Percentiles rank a stretch among this genome's conserved stretches.
Evolutionary conservation across 2,329 filamentous ascomycete genomes (phyloP).

Genomic region (Leptographium flavum): DNA sequence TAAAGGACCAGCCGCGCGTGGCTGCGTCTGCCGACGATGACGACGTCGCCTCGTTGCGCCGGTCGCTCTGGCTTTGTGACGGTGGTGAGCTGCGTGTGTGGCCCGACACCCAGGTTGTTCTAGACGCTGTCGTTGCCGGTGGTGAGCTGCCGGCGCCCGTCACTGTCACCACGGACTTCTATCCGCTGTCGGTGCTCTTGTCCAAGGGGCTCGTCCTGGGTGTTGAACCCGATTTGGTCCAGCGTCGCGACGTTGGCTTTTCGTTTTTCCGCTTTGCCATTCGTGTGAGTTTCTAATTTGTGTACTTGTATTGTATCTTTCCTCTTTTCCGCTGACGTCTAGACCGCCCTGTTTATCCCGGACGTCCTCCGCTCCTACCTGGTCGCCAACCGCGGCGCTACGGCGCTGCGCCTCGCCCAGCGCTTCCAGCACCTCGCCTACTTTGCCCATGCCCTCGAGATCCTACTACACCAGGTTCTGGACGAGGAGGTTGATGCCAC

Average conservation of each 20-base stretch:
- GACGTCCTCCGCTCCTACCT: slow-evolving; percentile 74
- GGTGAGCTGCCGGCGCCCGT: slow-evolving; percentile 63
- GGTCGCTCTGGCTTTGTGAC: slow-evolving; percentile 92
- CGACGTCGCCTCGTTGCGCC: slow-evolving; percentile 34
- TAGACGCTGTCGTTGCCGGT: slow-evolving; percentile 49
- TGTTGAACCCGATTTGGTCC: slow-evolving; percentile 84
- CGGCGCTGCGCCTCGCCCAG: slow-evolving; percentile 68
- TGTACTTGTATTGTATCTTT: background rate
- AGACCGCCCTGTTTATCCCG: slow-evolving; percentile 89
- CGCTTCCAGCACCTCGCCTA: slow-evolving; percentile 82
- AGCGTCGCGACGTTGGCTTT: slow-evolving; percentile 81
- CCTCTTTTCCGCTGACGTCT: background rate
- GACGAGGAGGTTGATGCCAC: slow-evolving; percentile 74
- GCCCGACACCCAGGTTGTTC: slow-evolving; percentile 75
- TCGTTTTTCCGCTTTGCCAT: slow-evolving; percentile 81
- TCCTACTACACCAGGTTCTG: slow-evolving; percentile 81
- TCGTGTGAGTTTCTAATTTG: slow-evolving; percentile 52
- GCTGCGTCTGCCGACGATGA: background rate
- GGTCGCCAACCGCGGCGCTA: slow-evolving; percentile 58
- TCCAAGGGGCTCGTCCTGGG: slow-evolving; percentile 83
- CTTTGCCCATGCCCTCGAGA: slow-evolving; percentile 83
- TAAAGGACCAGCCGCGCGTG: slow-evolving; percentile 59
- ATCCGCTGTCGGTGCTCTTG: slow-evolving; percentile 76
- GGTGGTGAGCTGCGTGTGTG: slow-evolving; percentile 75
- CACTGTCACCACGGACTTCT: slow-evolving; percentile 80